Base-by-base conservation (phyloP, 495 filamentous ascomycete species). In the Barbatosphaeria neglecta region DNA sequence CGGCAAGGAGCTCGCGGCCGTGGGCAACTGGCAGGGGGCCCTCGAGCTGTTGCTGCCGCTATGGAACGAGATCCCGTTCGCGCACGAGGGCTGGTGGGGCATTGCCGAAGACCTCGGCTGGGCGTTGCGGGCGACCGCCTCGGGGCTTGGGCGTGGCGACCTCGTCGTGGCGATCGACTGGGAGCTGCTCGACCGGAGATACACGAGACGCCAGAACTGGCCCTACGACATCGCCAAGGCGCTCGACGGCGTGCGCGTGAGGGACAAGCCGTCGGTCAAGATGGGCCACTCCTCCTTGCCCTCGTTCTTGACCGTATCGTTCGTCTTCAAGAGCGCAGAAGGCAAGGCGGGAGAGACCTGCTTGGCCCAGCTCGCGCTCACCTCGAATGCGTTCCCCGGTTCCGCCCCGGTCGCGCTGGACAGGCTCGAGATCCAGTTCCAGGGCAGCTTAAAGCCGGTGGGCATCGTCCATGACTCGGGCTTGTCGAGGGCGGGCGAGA, bases 341-440 rank as follows among this genome's bases (percentile, higher is more conserved):
- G 87, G 85, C 9, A 84, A 93, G 54, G 92, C 93, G 31, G 89
- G 90, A 16, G 86, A 95, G 51, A 71, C 73, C 41, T 67, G 87
- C 46, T 66, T 66, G 19, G 78, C 76, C n/a, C 90, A 97, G 54
- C 69, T 96, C 20, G 61, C 72, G 20, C 68, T 97, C 22, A 73
- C 66, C 15, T 96, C 88, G 1, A 76, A 68, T 47, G 82, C 90
- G 11, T 77, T 85, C 16, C 51, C 53, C 11, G 68, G 62, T 20
- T 81, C 84, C 2, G 67, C 68, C 6, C 82, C 87, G 0, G 64
- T 95, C 9, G 70, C 62, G 6, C 70, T 95, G 22, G 73, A 74
- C 9, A 69, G 74, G 43, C 56, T 96, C 6, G 76, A 76, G 50
- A 61, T 92, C 45, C 66, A 68, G 10, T 86, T 86, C 47, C 78